Base-by-base conservation (phyloP, 2,329 filamentous ascomycete genomes). In the Colletotrichum truncatum region DNA sequence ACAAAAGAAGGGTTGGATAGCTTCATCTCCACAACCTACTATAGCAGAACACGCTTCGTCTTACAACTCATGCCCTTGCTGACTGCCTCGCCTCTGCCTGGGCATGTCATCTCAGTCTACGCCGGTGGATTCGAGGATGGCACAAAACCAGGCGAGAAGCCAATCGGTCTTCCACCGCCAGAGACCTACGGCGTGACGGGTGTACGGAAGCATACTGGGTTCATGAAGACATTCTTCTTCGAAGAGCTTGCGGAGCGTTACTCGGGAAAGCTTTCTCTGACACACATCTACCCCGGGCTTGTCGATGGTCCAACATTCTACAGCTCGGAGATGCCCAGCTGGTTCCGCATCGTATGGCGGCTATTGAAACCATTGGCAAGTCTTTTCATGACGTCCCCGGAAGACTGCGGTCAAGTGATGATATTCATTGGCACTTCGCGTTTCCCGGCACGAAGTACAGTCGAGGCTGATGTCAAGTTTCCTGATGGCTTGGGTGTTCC, bases 201-300 rank as follows among this genome's bases (percentile, higher is more conserved):
- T 30, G 64, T 67, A 5, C 52, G 64, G 16, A 58, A 63, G 39
- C 39, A 67, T 12, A 39, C 45, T 11, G 12, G 21, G 11, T 67
- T 67, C 53, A 63, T 63, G 58, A 63, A 63, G 58, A 63, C 58
- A 1, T 59, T 67, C 23, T 14, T 53, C 26, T 67, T 67, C 34
- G 64, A 67, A 32, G 43, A 63, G 12, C 57, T 63, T 2, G 58
- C 64, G 2, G 52, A 59, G 12, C 32, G 39, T 14, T 32, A 63
- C 28, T 45, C 58, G 1, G 64, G 64, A 1, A 51, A 58, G 36
- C 52, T 67, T 14, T 45, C 49, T 8, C 36, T 67, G 21, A 63
- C 45, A 3, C 64, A 63, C 41, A 49, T 67, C 21, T 63, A 53
- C 48, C 58, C 64, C 6, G 64, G 53, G 11, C 46, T 64, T 16